These are phyloP conservation scores for Microbotryum lychnidis-dioicae DNA, from an alignment of 1,284 basidiomycete species.

Conservation along the genomic window DNA sequence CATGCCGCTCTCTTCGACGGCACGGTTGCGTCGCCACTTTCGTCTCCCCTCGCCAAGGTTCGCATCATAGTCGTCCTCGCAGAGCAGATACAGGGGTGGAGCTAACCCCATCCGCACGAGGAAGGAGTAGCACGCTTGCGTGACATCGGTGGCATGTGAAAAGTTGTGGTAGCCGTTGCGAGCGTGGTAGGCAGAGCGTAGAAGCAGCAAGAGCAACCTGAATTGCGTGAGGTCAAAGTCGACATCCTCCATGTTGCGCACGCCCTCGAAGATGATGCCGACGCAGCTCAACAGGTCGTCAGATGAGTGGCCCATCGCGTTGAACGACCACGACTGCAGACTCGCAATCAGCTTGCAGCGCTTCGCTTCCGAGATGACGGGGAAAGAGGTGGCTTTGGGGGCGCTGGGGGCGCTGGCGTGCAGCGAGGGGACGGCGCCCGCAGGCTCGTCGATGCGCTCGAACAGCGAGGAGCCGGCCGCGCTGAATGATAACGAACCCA, in stretches of 20 bases:
- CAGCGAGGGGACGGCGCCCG: neutral
- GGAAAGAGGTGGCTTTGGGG: conserved; percentile 16
- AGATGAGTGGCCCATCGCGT: conserved; percentile 68
- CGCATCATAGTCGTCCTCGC: conserved; percentile 29
- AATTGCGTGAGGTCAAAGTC: conserved; percentile 59
- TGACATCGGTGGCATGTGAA: conserved; percentile 84
- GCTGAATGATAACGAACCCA: conserved; percentile 17
- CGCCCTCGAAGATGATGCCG: conserved; percentile 57
- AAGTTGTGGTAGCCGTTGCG: conserved; percentile 94
- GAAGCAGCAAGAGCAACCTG: conserved; percentile 64
- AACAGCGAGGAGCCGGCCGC: conserved; percentile 11
- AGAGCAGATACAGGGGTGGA: conserved; percentile 57
- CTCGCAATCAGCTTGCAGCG: conserved; percentile 48
- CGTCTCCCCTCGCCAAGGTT: conserved; percentile 19
- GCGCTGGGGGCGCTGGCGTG: conserved; percentile 3
- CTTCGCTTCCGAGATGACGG: conserved; percentile 19
- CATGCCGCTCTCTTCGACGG: conserved; percentile 49
- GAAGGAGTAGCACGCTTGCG: conserved; percentile 83
- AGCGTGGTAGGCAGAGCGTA: conserved; percentile 74
- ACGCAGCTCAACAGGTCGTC: conserved; percentile 73
- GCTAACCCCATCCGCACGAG: conserved; percentile 65
- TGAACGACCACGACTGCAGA: conserved; percentile 74
- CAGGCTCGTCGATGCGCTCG: neutral
- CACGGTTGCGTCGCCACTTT: conserved; percentile 36
- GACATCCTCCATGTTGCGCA: conserved; percentile 57